Percentiles rank a stretch among this genome's conserved stretches.
phyloP scores from a whole-genome alignment of 208 protist genomes.

The Angomonas ambiguus region DNA sequence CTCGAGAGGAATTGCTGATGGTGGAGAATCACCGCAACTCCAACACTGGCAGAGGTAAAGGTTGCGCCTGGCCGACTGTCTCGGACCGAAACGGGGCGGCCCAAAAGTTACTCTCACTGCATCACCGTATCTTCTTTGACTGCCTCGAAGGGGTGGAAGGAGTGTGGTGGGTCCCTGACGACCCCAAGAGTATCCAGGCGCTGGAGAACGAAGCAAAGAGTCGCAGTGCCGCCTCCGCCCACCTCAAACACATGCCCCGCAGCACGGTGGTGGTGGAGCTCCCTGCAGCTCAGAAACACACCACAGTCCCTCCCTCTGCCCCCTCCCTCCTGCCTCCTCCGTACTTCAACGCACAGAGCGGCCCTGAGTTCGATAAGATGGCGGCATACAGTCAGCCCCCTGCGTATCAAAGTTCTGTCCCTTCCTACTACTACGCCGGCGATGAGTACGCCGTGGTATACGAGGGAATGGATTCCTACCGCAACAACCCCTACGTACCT shows the following conservation, averaged over 20 bases:
- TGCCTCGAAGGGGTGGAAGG: slow-evolving; percentile 46
- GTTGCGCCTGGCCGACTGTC: slow-evolving; percentile 70
- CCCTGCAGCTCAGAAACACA: slow-evolving; percentile 12
- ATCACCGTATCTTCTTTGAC: slow-evolving; percentile 76
- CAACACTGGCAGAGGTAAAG: slow-evolving; percentile 52
- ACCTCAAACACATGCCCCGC: slow-evolving; percentile 64
- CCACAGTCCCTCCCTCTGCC: background rate
- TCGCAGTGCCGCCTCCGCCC: slow-evolving; percentile 16
- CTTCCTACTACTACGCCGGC: slow-evolving; percentile 2
- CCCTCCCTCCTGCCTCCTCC: background rate
- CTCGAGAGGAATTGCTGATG: slow-evolving; percentile 28
- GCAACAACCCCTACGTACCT: slow-evolving; percentile 31
- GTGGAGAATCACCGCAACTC: slow-evolving; percentile 73
- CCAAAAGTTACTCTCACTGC: slow-evolving; percentile 30
- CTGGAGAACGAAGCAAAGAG: slow-evolving; percentile 28
- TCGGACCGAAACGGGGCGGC: slow-evolving; percentile 23
- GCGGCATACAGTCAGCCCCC: background rate
- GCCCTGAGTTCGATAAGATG: too few relatives aligned
- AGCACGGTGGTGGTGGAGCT: slow-evolving; percentile 58
- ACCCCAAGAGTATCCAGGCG: slow-evolving; percentile 12
- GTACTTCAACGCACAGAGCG: background rate
- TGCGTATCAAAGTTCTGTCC: background rate
- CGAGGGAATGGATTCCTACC: slow-evolving; percentile 16
- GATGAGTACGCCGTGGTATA: slow-evolving; percentile 8
- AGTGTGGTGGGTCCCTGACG: slow-evolving; percentile 42